Evolutionary conservation across 2,329 filamentous ascomycete species (phyloP).

Genomic region (Penicillium occitanis): DNA sequence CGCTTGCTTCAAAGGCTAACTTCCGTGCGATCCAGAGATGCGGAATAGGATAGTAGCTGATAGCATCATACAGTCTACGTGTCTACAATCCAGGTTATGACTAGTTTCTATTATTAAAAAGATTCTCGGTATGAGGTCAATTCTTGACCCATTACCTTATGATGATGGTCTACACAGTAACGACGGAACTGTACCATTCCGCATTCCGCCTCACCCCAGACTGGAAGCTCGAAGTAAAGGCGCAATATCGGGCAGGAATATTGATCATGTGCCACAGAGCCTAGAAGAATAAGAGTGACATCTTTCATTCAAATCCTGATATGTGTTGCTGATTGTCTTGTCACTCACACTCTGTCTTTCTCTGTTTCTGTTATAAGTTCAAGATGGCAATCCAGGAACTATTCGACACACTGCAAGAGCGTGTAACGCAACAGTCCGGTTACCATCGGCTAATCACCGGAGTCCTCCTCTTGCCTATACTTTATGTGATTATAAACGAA

Average conservation of each 20-base stretch:
- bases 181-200: not conserved
- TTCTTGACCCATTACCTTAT: not conserved
- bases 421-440: not conserved
- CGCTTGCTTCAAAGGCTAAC: not conserved
- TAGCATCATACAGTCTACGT: not conserved
- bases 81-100: not conserved
- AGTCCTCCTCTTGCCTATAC: not conserved
- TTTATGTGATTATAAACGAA: not conserved
- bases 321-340: not conserved
- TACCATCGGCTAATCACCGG: not conserved
- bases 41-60: not conserved
- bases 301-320: not conserved
- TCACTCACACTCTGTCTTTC: not conserved
- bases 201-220: not conserved
- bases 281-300: not conserved
- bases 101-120: not conserved
- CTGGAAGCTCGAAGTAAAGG: not conserved
- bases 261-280: not conserved
- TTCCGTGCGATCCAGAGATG: not conserved
- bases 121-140: not conserved
- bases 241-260: not conserved
- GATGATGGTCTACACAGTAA: not conserved
- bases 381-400: not conserved
- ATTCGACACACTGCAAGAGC: not conserved
- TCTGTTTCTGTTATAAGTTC: not conserved